phyloP scores from a whole-genome alignment of 805 yeast genomes.

The Kuraishia borneana region DNA sequence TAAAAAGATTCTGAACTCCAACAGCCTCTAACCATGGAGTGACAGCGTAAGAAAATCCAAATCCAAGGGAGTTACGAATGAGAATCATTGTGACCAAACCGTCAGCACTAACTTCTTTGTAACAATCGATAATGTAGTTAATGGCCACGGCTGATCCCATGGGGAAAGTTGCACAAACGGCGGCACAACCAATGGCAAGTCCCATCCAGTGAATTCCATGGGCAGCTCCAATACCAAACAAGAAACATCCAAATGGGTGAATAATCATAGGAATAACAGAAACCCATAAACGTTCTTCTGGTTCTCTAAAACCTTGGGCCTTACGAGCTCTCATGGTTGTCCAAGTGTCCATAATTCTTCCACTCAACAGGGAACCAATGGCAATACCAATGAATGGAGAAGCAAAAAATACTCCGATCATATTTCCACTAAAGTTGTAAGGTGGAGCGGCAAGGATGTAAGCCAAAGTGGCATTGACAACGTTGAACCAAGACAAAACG shows the following conservation, averaged over 20 bases:
- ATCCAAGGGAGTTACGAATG: slow-evolving; percentile 9
- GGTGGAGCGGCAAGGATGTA: slow-evolving; percentile 9
- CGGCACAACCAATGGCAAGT: slow-evolving; percentile 16
- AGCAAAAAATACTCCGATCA: slow-evolving; percentile 11
- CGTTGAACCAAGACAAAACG: slow-evolving; percentile 26
- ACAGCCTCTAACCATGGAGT: slow-evolving; percentile 8
- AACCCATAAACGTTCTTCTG: slow-evolving; percentile 8
- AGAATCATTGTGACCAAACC: slow-evolving; percentile 13
- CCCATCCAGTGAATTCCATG: slow-evolving; percentile 16
- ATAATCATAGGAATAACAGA: slow-evolving; percentile 7
- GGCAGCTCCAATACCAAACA: slow-evolving; percentile 16
- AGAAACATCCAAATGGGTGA: slow-evolving; percentile 9
- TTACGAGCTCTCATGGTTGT: slow-evolving; percentile 7
- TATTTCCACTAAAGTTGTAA: slow-evolving; percentile 12
- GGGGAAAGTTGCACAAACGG: slow-evolving; percentile 13
- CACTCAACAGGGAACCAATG: slow-evolving; percentile 7
- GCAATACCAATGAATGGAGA: slow-evolving; percentile 10
- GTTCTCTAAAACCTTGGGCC: slow-evolving; percentile 8
- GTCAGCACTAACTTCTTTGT: slow-evolving; percentile 18
- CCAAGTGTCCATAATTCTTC: slow-evolving; percentile 8
- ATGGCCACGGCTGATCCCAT: slow-evolving; percentile 19
- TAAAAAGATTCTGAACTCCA: slow-evolving; percentile 9
- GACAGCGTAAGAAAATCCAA: slow-evolving; percentile 10
- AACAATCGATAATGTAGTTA: slow-evolving; percentile 17
- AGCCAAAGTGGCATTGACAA: slow-evolving; percentile 25